Base-by-base conservation (phyloP, 441 rosid species). In the Brassica balearica region DNA sequence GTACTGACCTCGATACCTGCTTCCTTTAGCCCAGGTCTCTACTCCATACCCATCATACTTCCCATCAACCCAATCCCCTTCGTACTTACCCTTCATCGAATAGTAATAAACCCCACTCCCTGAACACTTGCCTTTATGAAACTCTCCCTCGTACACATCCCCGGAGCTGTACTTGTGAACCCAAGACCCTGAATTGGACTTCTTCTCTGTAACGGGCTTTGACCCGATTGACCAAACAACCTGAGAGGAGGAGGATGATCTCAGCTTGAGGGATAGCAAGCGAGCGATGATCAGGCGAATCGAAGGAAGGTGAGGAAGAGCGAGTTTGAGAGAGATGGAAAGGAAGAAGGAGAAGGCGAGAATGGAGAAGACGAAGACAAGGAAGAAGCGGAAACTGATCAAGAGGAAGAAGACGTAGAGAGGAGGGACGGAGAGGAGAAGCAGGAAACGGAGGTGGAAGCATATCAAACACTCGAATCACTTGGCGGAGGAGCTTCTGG, bases 11-110 rank as follows among this genome's bases (percentile, higher is more conserved):
- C 91, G 80, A 65, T 87, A 89, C 66, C 89, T 83, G 76, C 93
- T 89, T 43, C 93, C 93, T 81, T 82, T 87, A 2, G 88, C 90
- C 93, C 93, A 89, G 0, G 93, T 87, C 81, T 89, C 93, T 1
- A 89, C 89, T 10, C 93, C 93, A 74, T 78, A 84, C 5, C 92
- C 92, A 78, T 89, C 91, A 66, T 89, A 87, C 80, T 89, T 87
- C 36, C 85, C 91, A 80, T 87, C 88, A 68, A 89, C 69, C 93
- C 93, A 89, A 61, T 89, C 91, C 9, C 93, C 93, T 71, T 89
- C 93, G 29, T 84, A 89, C 69, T 73, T 85, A 10, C 91, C 93
- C 19, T 85, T 86, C 85, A 79, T 82, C 48, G 68, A 77, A 74
- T 87, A 89, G 73, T 85, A 82, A 79, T 83, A 86, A 75, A 87